Percentiles rank a stretch among this genome's conserved stretches.
phyloP scores from a whole-genome alignment of 208 protist species.

The Lotmaria passim region DNA sequence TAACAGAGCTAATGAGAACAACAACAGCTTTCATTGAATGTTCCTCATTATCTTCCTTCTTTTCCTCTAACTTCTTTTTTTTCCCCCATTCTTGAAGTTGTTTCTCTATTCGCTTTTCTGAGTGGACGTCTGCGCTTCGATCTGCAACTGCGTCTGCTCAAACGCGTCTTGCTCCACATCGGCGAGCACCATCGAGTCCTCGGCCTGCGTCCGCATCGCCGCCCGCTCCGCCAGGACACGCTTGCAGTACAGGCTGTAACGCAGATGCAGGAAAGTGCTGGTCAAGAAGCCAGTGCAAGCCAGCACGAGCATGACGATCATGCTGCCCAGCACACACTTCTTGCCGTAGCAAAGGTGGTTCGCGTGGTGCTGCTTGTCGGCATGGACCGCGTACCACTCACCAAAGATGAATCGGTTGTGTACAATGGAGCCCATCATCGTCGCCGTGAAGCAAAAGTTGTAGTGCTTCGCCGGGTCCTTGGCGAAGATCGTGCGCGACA shows the following conservation, averaged over 20 bases:
- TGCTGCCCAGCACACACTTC: slow-evolving; percentile 52
- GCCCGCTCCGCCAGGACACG: slow-evolving; percentile 52
- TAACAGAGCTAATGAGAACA: too few relatives aligned
- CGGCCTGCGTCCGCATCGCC: not conserved
- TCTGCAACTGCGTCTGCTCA: slow-evolving; percentile 8
- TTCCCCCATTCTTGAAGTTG: too few relatives aligned
- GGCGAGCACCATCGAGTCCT: not conserved
- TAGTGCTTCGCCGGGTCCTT: slow-evolving; percentile 77
- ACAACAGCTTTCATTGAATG: too few relatives aligned
- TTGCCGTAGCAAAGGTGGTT: slow-evolving; percentile 44
- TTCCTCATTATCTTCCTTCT: too few relatives aligned
- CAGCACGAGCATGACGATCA: slow-evolving; percentile 47
- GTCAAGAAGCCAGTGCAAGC: slow-evolving; percentile 35
- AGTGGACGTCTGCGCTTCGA: not conserved
- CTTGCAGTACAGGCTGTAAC: slow-evolving; percentile 45
- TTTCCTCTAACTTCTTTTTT: not conserved
- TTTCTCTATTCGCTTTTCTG: too few relatives aligned
- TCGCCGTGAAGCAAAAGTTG: slow-evolving; percentile 56
- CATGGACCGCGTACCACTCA: slow-evolving; percentile 72
- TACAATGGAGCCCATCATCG: slow-evolving; percentile 41
- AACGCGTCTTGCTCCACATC: slow-evolving; percentile 3
- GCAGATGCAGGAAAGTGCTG: slow-evolving; percentile 35
- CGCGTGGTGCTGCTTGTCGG: slow-evolving; percentile 42
- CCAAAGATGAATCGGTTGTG: slow-evolving; percentile 72
- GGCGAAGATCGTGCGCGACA: slow-evolving; percentile 69